These are phyloP conservation scores for Colletotrichum acutatum DNA, from an alignment of 2,329 filamentous ascomycete species.

Conservation along the genomic window DNA sequence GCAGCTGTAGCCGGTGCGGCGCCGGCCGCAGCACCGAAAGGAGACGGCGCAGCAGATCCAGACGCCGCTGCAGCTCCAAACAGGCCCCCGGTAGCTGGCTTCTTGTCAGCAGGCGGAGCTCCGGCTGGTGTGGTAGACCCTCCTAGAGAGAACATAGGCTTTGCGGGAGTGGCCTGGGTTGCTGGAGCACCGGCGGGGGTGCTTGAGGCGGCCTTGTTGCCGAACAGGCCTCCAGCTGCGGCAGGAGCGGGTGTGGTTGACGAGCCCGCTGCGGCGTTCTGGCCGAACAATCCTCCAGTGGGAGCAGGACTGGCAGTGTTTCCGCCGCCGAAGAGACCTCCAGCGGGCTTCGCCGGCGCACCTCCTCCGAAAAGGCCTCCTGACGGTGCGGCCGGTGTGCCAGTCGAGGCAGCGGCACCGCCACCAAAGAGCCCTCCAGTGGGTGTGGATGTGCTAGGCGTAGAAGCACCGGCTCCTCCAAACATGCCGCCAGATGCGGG, in stretches of 20 bases:
- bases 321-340: conserved; percentile 37
- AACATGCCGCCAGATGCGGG: conserved; percentile 29
- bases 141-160: conserved; percentile 58
- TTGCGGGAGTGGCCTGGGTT: conserved; percentile 55
- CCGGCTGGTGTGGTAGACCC: conserved; percentile 67
- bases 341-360: conserved; percentile 40
- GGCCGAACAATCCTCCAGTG: conserved; percentile 42
- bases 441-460: conserved; percentile 36
- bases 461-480: conserved; percentile 12
- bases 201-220: conserved; percentile 27
- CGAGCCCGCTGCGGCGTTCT: conserved; percentile 37
- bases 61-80: conserved; percentile 42
- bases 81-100: conserved; percentile 44
- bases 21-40: conserved; percentile 24
- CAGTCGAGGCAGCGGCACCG: conserved; percentile 2
- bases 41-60: conserved; percentile 28
- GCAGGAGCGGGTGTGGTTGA: conserved; percentile 39
- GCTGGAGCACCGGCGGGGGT: conserved; percentile 35
- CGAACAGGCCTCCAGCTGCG: conserved; percentile 34
- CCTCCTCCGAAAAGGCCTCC: conserved; percentile 37
- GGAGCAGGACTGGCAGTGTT: conserved; percentile 41
- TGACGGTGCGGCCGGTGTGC: conserved; percentile 20
- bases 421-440: conserved; percentile 36
- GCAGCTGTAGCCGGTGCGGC: not conserved
- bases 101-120: conserved; percentile 57